These are phyloP conservation scores for Prunus padus DNA, from an alignment of 306 rosid genomes.

Conservation along the genomic window DNA sequence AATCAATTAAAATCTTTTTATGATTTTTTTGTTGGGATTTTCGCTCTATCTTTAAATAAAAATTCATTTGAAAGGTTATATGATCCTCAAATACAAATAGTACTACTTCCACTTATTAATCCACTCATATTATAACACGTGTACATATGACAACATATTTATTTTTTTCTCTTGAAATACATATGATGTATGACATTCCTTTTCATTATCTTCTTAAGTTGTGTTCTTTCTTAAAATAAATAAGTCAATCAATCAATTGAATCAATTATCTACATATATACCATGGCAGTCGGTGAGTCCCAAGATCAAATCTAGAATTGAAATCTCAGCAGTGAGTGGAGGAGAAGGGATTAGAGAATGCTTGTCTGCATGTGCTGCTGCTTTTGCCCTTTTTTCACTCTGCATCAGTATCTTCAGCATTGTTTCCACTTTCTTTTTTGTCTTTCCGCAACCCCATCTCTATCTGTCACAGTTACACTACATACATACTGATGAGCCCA, in stretches of 20 bases:
- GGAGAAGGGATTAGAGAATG: constrained; percentile 13
- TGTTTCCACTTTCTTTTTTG: constrained; percentile 15
- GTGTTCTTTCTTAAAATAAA: not conserved
- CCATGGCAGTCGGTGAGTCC: not conserved
- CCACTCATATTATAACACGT: no score
- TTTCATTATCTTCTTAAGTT: not conserved
- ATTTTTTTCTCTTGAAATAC: no score
- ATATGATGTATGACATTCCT: no score
- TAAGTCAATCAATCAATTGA: no score
- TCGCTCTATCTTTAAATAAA: not conserved
- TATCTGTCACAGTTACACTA: not conserved
- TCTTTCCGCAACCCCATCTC: constrained; percentile 24
- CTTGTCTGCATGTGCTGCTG: constrained; percentile 26
- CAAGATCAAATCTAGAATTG: not conserved
- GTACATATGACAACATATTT: no score
- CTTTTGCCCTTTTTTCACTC: constrained; percentile 15
- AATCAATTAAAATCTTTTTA: not conserved
- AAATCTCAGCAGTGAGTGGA: constrained; percentile 3
- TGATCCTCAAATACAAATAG: not conserved
- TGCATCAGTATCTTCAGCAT: constrained; percentile 22
- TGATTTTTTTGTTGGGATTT: not conserved
- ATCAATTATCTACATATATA: not conserved
- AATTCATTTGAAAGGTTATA: not conserved
- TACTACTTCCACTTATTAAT: no score
- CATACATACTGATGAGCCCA: not conserved